These are phyloP conservation scores for Clarireedia homoeocarpa DNA, from an alignment of 2,329 filamentous ascomycete genomes.

Conservation along the genomic window DNA sequence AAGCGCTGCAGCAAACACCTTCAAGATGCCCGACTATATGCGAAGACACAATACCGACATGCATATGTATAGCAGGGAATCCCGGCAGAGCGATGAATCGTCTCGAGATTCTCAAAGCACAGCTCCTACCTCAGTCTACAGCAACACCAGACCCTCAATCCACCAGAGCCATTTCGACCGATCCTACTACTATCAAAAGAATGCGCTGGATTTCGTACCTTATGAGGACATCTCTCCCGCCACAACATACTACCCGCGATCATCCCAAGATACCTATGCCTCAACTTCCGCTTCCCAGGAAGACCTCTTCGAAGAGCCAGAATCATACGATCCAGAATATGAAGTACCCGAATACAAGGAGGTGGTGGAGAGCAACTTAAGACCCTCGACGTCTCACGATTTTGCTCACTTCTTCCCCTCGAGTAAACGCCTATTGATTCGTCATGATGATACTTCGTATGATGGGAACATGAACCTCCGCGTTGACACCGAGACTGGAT, in stretches of 20 bases:
- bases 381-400: slow-evolving; percentile 71
- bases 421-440: slow-evolving; percentile 68
- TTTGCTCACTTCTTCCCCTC: slow-evolving; percentile 86
- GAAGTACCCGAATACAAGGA: slow-evolving; percentile 40
- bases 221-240: slow-evolving; percentile 20
- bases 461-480: slow-evolving; percentile 97
- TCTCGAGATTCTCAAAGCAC: slow-evolving; percentile 40
- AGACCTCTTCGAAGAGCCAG: slow-evolving; percentile 43
- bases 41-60: slow-evolving; percentile 22
- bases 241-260: slow-evolving; percentile 29
- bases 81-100: slow-evolving; percentile 36
- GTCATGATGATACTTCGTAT: slow-evolving; percentile 80
- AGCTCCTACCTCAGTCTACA: slow-evolving; percentile 38
- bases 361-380: slow-evolving; percentile 54
- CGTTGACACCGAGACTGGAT: slow-evolving; percentile 66
- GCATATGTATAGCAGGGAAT: slow-evolving; percentile 33
- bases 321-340: slow-evolving; percentile 31
- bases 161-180: slow-evolving; percentile 14
- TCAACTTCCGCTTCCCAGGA: slow-evolving; percentile 60
- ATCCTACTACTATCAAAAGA: slow-evolving; percentile 12
- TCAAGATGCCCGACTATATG: slow-evolving; percentile 22
- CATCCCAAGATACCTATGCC: slow-evolving; percentile 61
- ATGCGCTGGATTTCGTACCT: neutral
- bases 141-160: slow-evolving; percentile 30
- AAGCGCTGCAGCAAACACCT: neutral